These are phyloP conservation scores for Pezicula rhizophila DNA, from an alignment of 2,329 filamentous ascomycete species.

Conservation along the genomic window DNA sequence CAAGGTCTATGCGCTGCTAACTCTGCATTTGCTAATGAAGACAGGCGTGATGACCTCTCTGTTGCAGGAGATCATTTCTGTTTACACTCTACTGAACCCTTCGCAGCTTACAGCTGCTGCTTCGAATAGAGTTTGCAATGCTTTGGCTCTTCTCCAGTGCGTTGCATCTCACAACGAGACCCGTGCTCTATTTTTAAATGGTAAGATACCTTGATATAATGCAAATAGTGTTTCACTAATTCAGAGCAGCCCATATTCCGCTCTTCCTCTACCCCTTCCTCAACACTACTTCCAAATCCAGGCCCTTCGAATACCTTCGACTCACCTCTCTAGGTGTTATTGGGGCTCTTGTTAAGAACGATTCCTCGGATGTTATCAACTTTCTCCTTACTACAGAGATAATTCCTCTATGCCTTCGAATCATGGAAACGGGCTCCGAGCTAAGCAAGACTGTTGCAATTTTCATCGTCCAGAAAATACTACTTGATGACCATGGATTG, in stretches of 20 bases:
- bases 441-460: constrained; percentile 98
- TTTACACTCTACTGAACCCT: constrained; percentile 93
- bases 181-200: constrained; percentile 84
- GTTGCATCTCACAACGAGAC: constrained; percentile 98
- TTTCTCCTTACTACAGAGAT: constrained; percentile 98
- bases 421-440: constrained; percentile 98
- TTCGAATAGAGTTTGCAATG: constrained; percentile 95
- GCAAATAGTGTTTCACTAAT: constrained; percentile 10
- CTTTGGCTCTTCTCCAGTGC: constrained; percentile 89
- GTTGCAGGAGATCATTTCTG: constrained; percentile 96
- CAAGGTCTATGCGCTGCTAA: not conserved
- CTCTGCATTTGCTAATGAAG: constrained; percentile 13
- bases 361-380: constrained; percentile 97
- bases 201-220: constrained; percentile 42
- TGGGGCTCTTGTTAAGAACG: constrained; percentile 95
- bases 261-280: constrained; percentile 97
- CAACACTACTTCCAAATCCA: constrained; percentile 96
- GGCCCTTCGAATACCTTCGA: constrained; percentile 94
- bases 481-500: constrained; percentile 91
- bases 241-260: constrained; percentile 76
- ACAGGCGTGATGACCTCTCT: constrained; percentile 95
- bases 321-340: constrained; percentile 95
- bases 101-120: constrained; percentile 96
- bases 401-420: constrained; percentile 91
- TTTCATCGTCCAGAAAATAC: constrained; percentile 98